phyloP scores from a whole-genome alignment of 495 filamentous ascomycete species.

The Penicillium malachiteum region DNA sequence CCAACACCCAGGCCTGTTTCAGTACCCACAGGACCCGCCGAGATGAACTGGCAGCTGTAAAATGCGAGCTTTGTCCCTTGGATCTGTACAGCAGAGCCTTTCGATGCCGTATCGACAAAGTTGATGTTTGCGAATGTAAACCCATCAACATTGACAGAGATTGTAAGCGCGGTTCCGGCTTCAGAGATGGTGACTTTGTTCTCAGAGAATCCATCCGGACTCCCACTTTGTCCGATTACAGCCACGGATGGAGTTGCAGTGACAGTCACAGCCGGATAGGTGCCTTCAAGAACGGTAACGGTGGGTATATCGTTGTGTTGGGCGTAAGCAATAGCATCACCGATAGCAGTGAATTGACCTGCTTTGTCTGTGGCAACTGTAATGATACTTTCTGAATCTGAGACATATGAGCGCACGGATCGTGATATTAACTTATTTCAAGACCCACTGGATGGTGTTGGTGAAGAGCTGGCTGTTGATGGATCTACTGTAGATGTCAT shows the following conservation, averaged over 20 bases:
- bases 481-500: not conserved
- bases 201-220: constrained; percentile 7
- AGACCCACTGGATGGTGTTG: not conserved
- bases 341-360: constrained; percentile 12
- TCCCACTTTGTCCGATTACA: constrained; percentile 4
- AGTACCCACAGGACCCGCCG: not conserved
- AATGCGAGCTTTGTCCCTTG: constrained; percentile 7
- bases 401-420: not conserved
- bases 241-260: constrained; percentile 13
- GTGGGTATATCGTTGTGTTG: constrained; percentile 13
- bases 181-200: constrained; percentile 10
- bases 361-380: constrained; percentile 13
- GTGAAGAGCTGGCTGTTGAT: not conserved
- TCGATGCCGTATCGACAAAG: constrained; percentile 9
- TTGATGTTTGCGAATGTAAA: constrained; percentile 12
- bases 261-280: constrained; percentile 14
- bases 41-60: constrained; percentile 15
- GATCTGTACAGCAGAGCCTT: not conserved
- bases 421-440: too few species aligned
- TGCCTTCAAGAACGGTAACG: constrained; percentile 12
- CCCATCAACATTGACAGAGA: constrained; percentile 3
- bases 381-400: not conserved
- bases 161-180: constrained; percentile 2
- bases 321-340: constrained; percentile 12
- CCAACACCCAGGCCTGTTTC: constrained; percentile 1